These are phyloP conservation scores for Beauveria brongniartii DNA, from an alignment of 2,329 filamentous ascomycete species.

Conservation along the genomic window DNA sequence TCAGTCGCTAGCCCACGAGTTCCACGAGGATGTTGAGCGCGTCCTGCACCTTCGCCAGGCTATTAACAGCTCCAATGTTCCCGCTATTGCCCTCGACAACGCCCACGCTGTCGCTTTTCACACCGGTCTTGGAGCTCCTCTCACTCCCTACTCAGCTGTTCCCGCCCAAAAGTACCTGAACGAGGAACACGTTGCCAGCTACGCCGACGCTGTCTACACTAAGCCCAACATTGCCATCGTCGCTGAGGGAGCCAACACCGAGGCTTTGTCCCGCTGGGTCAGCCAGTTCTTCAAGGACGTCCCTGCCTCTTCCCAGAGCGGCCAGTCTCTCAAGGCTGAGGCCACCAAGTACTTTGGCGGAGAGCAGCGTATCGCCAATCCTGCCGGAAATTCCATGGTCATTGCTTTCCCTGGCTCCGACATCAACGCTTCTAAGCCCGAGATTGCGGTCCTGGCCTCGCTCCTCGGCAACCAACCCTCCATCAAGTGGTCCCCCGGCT, in stretches of 20 bases:
- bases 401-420: slow-evolving; percentile 90
- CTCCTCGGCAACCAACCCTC: slow-evolving; percentile 83
- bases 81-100: slow-evolving; percentile 70
- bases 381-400: slow-evolving; percentile 71
- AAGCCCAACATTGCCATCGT: slow-evolving; percentile 90
- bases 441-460: slow-evolving; percentile 77
- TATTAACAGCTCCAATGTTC: slow-evolving; percentile 53
- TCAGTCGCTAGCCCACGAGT: slow-evolving; percentile 63
- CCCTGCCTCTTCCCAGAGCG: slow-evolving; percentile 44
- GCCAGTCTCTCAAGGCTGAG: slow-evolving; percentile 47
- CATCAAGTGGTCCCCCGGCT: slow-evolving; percentile 94
- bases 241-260: slow-evolving; percentile 74
- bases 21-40: slow-evolving; percentile 77
- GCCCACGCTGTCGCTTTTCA: slow-evolving; percentile 88
- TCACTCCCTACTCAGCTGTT: slow-evolving; percentile 63
- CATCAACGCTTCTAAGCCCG: slow-evolving; percentile 75
- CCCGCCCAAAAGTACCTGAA: slow-evolving; percentile 74
- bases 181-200: slow-evolving; percentile 65
- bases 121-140: slow-evolving; percentile 74
- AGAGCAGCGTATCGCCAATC: slow-evolving; percentile 80
- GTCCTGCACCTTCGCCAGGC: slow-evolving; percentile 72
- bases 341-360: slow-evolving; percentile 87
- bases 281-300: slow-evolving; percentile 81
- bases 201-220: slow-evolving; percentile 69
- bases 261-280: slow-evolving; percentile 79